Evolutionary conservation across 495 filamentous ascomycete species (phyloP), one percentile per base, ranked within the genome.

Genomic region (Pseudevernia furfuracea): DNA sequence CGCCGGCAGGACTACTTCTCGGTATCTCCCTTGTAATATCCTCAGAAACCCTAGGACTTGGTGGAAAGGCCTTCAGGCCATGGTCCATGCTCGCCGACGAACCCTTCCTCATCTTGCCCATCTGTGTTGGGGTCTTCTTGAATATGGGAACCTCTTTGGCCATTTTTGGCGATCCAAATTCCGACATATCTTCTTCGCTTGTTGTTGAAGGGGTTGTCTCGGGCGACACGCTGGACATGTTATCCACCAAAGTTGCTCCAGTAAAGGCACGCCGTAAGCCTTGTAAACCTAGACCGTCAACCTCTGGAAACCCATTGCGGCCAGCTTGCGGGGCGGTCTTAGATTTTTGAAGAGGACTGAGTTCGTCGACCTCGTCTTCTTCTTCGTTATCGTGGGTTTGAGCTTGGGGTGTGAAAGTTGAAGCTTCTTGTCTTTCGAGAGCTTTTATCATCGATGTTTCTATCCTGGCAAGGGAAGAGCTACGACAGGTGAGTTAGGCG

Each of bases 381-480:
- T 43, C 44, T 23, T 43, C 58, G 23, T 66, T 23, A n/a, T 65
- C 53, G 28, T 59, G 25, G 21, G 17, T 53, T 61, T 30, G 63
- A 4, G 34, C n/a, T 39, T 32, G 49, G 5, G 25, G 23, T 11
- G n/a, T n/a, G 23, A 25, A 30, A 19, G 43, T 43, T 8, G 60
- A 25, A 21, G 55, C 64, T 58, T 69, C 64, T 39, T 76, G 72
- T 46, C 69, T 67, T 52, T 74, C 68, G 37, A 74, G 67, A 21
- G 73, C 68, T 23, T 69, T 62, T 28, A 59, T 44, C 64, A 75
- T 71, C 23, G 69, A 67, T 52, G 32, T 66, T 60, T 76, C 73
- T n/a, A 74, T 68, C 19, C 68, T 67, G 57, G 53, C 65, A 37
- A 74, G 49, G 19, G 74, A 74, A 14, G 68, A 69, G 58, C 74